A percentile compares a stretch with the other conserved stretches of the same genome.
Conservation (phyloP, 2,329 filamentous ascomycete genomes). For the Tolypocladium amazonense region DNA sequence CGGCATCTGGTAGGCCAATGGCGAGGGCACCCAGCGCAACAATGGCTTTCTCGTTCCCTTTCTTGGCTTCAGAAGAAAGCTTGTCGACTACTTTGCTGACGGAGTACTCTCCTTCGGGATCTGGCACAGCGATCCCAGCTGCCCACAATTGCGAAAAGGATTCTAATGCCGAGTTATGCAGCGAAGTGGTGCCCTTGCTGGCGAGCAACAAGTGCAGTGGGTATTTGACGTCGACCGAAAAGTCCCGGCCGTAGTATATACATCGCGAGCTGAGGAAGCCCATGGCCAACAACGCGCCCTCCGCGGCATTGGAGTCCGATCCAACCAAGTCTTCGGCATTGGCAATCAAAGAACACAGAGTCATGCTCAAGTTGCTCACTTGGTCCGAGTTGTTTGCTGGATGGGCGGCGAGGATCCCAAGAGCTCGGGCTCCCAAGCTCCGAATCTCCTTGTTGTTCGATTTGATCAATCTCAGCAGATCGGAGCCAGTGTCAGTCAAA, state of each 20-base stretch:
- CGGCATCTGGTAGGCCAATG: conserved; percentile 41
- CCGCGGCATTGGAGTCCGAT: conserved; percentile 31
- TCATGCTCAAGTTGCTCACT: conserved; percentile 13
- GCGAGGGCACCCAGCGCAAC: conserved; percentile 69
- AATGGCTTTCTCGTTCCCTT: conserved; percentile 74
- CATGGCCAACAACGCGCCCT: conserved; percentile 35
- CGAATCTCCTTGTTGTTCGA: conserved; percentile 65
- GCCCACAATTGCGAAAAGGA: conserved; percentile 36
- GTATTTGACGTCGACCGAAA: conserved; percentile 15
- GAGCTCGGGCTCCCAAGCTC: conserved; percentile 53
- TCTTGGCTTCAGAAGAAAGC: conserved; percentile 59
- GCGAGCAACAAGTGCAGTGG: conserved; percentile 21
- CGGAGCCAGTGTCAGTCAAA: conserved; percentile 35
- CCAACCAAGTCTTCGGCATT: conserved; percentile 30
- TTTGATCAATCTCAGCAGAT: conserved; percentile 49
- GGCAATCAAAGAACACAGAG: conserved; percentile 32
- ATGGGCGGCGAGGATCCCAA: conserved; percentile 70
- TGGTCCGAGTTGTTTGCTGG: conserved; percentile 27
- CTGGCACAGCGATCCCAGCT: conserved; percentile 28
- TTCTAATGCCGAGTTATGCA: conserved; percentile 34
- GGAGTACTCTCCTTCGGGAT: conserved; percentile 15
- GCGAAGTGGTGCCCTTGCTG: conserved; percentile 18
- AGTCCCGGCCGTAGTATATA: conserved; percentile 28
- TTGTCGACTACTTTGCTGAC: conserved; percentile 44
- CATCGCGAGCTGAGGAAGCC: conserved; percentile 32